Evolutionary conservation across 306 rosid species (phyloP).

Genomic region (Betula pendula): DNA sequence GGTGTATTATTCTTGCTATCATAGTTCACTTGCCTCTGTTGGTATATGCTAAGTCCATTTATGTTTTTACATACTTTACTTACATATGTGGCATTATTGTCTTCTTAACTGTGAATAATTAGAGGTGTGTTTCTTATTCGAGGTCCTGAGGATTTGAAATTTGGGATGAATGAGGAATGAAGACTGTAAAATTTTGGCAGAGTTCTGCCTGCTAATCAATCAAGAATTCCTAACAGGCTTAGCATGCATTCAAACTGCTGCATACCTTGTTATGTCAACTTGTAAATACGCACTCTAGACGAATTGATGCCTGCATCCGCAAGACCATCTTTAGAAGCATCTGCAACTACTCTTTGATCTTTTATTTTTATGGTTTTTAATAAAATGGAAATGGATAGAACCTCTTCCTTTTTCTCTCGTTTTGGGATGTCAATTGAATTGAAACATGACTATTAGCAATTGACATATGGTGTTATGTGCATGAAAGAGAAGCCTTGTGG

Average conservation of each 20-base stretch:
- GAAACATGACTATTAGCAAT: not conserved
- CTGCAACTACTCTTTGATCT: not conserved
- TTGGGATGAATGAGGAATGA: not conserved
- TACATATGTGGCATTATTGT: slow-evolving; percentile 7
- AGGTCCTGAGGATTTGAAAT: not conserved
- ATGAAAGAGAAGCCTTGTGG: no score
- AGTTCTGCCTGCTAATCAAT: not conserved
- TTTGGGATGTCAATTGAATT: not conserved
- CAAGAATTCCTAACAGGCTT: not conserved
- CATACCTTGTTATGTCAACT: not conserved
- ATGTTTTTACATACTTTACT: not conserved
- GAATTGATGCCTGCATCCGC: not conserved
- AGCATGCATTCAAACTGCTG: not conserved
- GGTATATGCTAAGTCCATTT: not conserved
- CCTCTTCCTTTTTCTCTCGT: not conserved
- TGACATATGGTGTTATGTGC: no score
- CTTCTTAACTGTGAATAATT: slow-evolving; percentile 2
- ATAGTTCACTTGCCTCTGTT: not conserved
- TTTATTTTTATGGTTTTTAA: not conserved
- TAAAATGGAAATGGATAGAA: not conserved
- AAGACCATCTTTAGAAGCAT: not conserved
- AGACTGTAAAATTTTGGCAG: not conserved
- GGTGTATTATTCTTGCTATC: slow-evolving; percentile 47
- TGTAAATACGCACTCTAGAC: not conserved
- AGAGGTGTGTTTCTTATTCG: not conserved